phyloP scores from a whole-genome alignment of 2,329 filamentous ascomycete species.

The Aspergillus candidus region DNA sequence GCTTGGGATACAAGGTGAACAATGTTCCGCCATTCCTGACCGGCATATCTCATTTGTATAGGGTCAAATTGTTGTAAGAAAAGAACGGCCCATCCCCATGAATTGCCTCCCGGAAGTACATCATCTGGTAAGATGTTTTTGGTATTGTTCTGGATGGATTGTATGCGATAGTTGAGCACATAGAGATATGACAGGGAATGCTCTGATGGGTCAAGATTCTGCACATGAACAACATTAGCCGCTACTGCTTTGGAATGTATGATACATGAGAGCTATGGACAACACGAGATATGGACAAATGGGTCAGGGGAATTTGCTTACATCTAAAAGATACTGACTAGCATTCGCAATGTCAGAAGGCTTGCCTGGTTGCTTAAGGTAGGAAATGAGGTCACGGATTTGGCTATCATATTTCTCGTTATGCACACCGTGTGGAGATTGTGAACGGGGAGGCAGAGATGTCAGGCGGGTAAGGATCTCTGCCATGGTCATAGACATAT shows the following conservation, averaged over 20 bases:
- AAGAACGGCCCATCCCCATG: constrained; percentile 47
- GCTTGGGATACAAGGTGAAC: constrained; percentile 27
- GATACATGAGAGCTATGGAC: not conserved
- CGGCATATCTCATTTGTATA: constrained; percentile 41
- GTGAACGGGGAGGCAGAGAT: constrained; percentile 36
- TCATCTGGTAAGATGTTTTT: constrained; percentile 32
- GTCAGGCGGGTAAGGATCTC: constrained; percentile 33
- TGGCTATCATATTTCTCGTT: constrained; percentile 41
- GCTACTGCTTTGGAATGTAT: not conserved
- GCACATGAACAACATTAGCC: constrained; percentile 4
- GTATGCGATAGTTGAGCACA: constrained; percentile 47
- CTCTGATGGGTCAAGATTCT: constrained; percentile 47
- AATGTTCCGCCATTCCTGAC: constrained; percentile 33
- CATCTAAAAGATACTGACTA: constrained; percentile 31
- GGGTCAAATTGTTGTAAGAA: constrained; percentile 51
- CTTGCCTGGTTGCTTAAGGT: constrained; percentile 31
- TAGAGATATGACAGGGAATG: constrained; percentile 57
- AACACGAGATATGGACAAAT: not conserved
- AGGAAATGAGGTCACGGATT: constrained; percentile 34
- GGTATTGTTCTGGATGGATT: constrained; percentile 30
- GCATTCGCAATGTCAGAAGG: constrained; percentile 24
- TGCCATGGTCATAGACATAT: constrained; percentile 10
- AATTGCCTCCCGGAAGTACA: constrained; percentile 37
- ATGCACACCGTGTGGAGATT: constrained; percentile 25
- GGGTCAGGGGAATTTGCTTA: constrained; percentile 15